Evolutionary conservation across 768 basidiomycete genomes (phyloP).

Genomic region (Boletus speciosus): DNA sequence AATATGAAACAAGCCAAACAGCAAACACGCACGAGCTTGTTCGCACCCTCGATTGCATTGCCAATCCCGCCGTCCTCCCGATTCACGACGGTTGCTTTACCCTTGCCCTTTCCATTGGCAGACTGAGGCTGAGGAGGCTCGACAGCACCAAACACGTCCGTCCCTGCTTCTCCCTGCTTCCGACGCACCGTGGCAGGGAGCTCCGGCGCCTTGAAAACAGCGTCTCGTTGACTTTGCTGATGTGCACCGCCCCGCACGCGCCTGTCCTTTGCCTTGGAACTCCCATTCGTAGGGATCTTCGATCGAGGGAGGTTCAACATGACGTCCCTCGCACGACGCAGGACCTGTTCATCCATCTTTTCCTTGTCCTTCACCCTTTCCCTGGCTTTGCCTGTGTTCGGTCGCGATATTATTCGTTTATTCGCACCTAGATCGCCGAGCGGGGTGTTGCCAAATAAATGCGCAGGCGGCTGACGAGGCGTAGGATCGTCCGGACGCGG

Average conservation of each 20-base stretch:
- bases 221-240: not conserved
- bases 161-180: conserved; percentile 19
- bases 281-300: conserved; percentile 3
- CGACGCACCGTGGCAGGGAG: conserved; percentile 34
- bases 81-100: conserved; percentile 31
- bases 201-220: conserved; percentile 47
- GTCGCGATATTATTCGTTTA: conserved; percentile 21
- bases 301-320: conserved; percentile 38
- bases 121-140: conserved; percentile 11
- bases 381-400: conserved; percentile 16
- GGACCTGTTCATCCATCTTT: conserved; percentile 28
- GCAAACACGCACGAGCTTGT: conserved; percentile 52
- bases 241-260: not conserved
- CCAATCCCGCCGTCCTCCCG: conserved; percentile 20
- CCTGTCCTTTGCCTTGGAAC: conserved; percentile 5
- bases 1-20: not conserved
- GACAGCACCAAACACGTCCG: conserved; percentile 31
- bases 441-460: conserved; percentile 16
- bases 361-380: conserved; percentile 13
- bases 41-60: conserved; percentile 48
- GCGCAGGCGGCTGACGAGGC: conserved; percentile 60
- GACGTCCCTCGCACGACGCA: conserved; percentile 35
- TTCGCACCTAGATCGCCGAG: conserved; percentile 18
- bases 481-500: conserved; percentile 79
- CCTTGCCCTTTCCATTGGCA: conserved; percentile 37